A percentile compares a stretch with the other conserved stretches of the same genome.
phyloP scores from a whole-genome alignment of 345 rosid species.

The Arabidopsis suecica region DNA sequence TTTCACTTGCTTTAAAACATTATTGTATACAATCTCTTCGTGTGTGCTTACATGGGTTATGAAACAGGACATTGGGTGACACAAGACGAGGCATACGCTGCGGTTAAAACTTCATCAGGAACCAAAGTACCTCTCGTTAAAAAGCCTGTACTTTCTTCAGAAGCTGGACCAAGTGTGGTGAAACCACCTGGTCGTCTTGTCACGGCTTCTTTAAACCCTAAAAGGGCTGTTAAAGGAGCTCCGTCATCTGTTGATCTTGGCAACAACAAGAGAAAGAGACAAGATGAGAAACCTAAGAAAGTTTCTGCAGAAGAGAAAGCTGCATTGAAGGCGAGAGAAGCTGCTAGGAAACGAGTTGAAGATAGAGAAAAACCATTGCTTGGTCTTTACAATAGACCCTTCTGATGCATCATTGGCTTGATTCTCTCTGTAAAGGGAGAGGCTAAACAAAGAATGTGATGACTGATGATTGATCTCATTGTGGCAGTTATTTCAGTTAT shows the following conservation, averaged over 20 bases:
- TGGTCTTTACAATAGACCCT: conserved; percentile 74
- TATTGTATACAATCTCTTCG: neutral
- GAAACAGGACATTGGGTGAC: conserved; percentile 90
- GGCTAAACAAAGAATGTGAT: conserved; percentile 6
- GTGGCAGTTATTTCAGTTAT: conserved; percentile 20
- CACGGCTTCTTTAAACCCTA: conserved; percentile 66
- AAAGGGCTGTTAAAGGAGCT: conserved; percentile 70
- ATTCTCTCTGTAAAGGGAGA: neutral
- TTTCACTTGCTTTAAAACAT: neutral
- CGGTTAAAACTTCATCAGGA: conserved; percentile 52
- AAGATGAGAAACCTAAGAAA: conserved; percentile 66
- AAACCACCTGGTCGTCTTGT: conserved; percentile 68
- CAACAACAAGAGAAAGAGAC: conserved; percentile 69
- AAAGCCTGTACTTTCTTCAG: conserved; percentile 46
- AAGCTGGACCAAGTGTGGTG: conserved; percentile 43
- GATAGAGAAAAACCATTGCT: conserved; percentile 86
- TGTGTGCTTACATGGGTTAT: conserved; percentile 38
- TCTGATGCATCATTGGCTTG: conserved; percentile 43
- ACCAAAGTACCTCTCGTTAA: conserved; percentile 49
- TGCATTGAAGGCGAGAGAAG: conserved; percentile 91
- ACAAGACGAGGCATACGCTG: conserved; percentile 77
- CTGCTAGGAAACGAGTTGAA: conserved; percentile 93
- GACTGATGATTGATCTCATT: conserved; percentile 17
- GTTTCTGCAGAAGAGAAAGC: conserved; percentile 76
- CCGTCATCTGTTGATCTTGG: conserved; percentile 64